phyloP scores from a whole-genome alignment of 1,284 basidiomycete genomes.

The Sporisorium graminicola region DNA sequence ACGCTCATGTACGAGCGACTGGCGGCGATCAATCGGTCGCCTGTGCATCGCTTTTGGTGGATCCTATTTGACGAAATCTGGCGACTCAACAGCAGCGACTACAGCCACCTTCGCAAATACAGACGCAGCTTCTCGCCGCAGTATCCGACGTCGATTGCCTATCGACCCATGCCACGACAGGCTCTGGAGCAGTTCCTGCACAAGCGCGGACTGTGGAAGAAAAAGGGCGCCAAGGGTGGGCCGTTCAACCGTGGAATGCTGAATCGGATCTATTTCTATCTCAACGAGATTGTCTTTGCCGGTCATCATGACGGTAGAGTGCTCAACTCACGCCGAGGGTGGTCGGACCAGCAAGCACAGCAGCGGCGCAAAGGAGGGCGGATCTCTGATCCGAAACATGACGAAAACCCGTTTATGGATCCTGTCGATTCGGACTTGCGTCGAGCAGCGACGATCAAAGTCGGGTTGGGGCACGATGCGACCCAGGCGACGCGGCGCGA shows the following conservation, averaged over 20 bases:
- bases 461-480: slow-evolving; percentile 75
- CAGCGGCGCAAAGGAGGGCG: slow-evolving; percentile 1
- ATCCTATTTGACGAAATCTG: slow-evolving; percentile 78
- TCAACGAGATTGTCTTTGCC: slow-evolving; percentile 79
- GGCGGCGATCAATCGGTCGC: slow-evolving; percentile 73
- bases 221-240: slow-evolving; percentile 71
- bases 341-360: slow-evolving; percentile 14
- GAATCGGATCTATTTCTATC: slow-evolving; percentile 80
- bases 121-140: slow-evolving; percentile 78
- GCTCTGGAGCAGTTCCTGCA: slow-evolving; percentile 77
- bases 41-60: slow-evolving; percentile 82
- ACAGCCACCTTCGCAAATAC: slow-evolving; percentile 76
- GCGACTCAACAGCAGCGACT: slow-evolving; percentile 53
- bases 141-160: slow-evolving; percentile 81
- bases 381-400: not conserved
- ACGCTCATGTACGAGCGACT: slow-evolving; percentile 76
- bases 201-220: slow-evolving; percentile 76
- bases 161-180: slow-evolving; percentile 78
- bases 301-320: slow-evolving; percentile 27
- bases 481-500: slow-evolving; percentile 75
- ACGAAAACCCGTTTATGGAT: slow-evolving; percentile 26
- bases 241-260: slow-evolving; percentile 79
- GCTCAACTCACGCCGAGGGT: slow-evolving; percentile 18
- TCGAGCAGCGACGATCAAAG: slow-evolving; percentile 40
- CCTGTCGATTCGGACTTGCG: slow-evolving; percentile 40